A percentile compares a stretch with the other conserved stretches of the same genome.
Evolutionary conservation across 768 basidiomycete genomes (phyloP).

Genomic region (Xanthoconium purpureum): DNA sequence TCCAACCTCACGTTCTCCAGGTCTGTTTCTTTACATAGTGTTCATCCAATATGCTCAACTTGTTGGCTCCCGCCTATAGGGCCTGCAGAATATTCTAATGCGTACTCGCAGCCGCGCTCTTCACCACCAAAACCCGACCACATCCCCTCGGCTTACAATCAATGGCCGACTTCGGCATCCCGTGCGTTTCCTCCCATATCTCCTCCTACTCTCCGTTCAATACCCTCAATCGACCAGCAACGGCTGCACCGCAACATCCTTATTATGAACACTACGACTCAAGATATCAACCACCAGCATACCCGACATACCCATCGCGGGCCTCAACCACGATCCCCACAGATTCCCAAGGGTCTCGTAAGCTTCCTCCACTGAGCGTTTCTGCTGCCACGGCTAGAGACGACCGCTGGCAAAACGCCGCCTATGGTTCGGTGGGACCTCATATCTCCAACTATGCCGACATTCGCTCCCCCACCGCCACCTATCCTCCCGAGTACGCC

Average conservation of each 20-base stretch:
- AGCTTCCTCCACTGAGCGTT: conserved; percentile 53
- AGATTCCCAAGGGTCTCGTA: conserved; percentile 51
- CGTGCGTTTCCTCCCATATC: conserved; percentile 33
- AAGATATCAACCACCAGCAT: conserved; percentile 42
- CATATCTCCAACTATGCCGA: conserved; percentile 37
- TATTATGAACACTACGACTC: conserved; percentile 58
- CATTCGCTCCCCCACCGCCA: conserved; percentile 64
- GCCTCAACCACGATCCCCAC: conserved; percentile 46
- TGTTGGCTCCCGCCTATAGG: conserved; percentile 53
- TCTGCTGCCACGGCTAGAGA: conserved; percentile 42
- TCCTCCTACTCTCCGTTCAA: conserved; percentile 2
- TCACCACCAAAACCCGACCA: conserved; percentile 60
- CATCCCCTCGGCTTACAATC: conserved; percentile 46
- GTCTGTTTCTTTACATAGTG: conserved; percentile 66
- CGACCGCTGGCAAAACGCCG: conserved; percentile 47
- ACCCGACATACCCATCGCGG: conserved; percentile 47
- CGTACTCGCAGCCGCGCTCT: conserved; percentile 64
- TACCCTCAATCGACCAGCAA: conserved; percentile 9
- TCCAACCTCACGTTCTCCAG: conserved; percentile 89
- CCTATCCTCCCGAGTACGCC: conserved; percentile 55
- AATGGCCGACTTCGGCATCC: conserved; percentile 35
- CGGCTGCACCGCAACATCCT: conserved; percentile 47
- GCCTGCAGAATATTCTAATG: conserved; percentile 54
- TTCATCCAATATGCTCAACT: conserved; percentile 57
- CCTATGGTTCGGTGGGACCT: conserved; percentile 36